Evolutionary conservation across 2,329 filamentous ascomycete species (phyloP).

Genomic region (Coniochaeta ligniaria): DNA sequence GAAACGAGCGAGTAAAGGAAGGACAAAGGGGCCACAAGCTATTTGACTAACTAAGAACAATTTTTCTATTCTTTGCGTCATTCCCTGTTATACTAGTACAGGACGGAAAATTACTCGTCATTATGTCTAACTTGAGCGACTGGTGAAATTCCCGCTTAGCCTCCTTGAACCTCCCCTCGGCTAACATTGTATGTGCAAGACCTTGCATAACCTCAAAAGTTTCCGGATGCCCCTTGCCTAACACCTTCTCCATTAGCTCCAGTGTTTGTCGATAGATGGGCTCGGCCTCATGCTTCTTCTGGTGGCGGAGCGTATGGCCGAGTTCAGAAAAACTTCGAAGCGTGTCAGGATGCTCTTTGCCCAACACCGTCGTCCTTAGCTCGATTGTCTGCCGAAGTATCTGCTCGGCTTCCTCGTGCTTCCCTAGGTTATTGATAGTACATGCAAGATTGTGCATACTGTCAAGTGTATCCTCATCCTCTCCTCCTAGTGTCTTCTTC

Average conservation of each 20-base stretch:
- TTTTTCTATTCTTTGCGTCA: too few species aligned
- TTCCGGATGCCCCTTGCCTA: not conserved
- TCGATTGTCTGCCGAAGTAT: not conserved
- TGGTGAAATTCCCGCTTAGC: too few species aligned
- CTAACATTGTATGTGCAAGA: not conserved
- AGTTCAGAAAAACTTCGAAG: not conserved
- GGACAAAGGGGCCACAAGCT: too few species aligned
- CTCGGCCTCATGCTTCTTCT: not conserved
- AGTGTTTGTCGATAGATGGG: not conserved
- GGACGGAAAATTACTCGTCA: too few species aligned
- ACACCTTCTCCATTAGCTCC: not conserved
- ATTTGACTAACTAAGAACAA: too few species aligned
- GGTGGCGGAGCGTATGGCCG: not conserved
- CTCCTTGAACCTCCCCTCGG: too few species aligned
- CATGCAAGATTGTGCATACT: conserved; percentile 10
- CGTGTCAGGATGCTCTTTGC: not conserved
- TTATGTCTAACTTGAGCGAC: too few species aligned
- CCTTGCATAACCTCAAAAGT: not conserved
- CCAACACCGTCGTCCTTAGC: not conserved
- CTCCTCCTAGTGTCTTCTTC: conserved; percentile 11
- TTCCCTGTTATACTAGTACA: too few species aligned
- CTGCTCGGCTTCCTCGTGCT: not conserved
- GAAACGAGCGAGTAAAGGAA: too few species aligned
- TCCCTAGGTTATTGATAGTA: not conserved
- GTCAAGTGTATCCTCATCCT: conserved; percentile 11